Conservation (phyloP, 305 asterid genomes). For the Plantago coronopus region DNA sequence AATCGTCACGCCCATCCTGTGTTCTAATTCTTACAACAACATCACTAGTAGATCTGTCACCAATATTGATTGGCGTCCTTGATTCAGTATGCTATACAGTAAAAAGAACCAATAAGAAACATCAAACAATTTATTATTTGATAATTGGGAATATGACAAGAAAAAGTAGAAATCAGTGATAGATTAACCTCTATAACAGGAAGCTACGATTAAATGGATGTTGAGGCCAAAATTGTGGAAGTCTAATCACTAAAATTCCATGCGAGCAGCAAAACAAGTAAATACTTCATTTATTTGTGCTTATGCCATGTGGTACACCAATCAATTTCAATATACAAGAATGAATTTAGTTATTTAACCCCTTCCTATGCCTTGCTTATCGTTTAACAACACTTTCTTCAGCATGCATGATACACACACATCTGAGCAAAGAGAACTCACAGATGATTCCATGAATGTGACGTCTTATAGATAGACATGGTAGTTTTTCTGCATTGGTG, state of each 20-base stretch:
- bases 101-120: conserved; percentile 19
- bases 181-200: neutral
- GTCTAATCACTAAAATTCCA: neutral
- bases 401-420: conserved; percentile 9
- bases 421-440: conserved; percentile 36
- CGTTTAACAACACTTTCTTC: conserved; percentile 2
- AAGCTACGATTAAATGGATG: neutral
- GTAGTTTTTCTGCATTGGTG: conserved; percentile 19
- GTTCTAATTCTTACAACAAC: conserved; percentile 75
- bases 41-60: conserved; percentile 72
- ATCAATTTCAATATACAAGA: neutral
- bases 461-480: conserved; percentile 13
- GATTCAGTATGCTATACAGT: conserved; percentile 34
- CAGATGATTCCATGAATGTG: conserved; percentile 43
- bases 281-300: no score
- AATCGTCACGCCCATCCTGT: conserved; percentile 65
- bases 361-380: no score
- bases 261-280: neutral
- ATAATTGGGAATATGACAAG: conserved; percentile 6
- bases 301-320: neutral
- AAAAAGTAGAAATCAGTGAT: neutral
- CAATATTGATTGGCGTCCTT: conserved; percentile 37
- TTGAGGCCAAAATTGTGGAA: neutral
- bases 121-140: conserved; percentile 4
- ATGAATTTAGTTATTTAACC: neutral